Evolutionary conservation across 1,139 yeast species (phyloP).

Genomic region (Kluyveromyces sp.): DNA sequence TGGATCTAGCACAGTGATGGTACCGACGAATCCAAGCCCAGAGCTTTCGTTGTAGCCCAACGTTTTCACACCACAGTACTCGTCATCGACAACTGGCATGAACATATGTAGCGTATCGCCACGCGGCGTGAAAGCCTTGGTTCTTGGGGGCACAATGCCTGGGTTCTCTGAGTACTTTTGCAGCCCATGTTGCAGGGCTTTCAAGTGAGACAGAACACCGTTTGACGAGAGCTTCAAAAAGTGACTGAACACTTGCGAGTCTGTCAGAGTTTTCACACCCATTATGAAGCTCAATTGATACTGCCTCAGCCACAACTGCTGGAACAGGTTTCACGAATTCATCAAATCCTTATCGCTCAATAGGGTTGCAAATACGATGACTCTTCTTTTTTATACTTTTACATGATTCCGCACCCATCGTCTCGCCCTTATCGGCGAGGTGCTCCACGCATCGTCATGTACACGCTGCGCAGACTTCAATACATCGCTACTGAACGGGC

Average conservation of each 20-base stretch:
- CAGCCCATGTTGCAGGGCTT: slow-evolving; percentile 14
- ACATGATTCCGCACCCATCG: too few species aligned
- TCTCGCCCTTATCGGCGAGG: too few species aligned
- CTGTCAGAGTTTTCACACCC: slow-evolving; percentile 5
- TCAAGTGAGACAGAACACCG: slow-evolving; percentile 10
- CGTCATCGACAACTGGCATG: slow-evolving; percentile 44
- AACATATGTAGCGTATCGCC: slow-evolving; percentile 43
- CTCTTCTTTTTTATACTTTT: background rate
- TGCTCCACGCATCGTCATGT: too few species aligned
- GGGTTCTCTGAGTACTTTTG: slow-evolving; percentile 17
- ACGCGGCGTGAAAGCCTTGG: slow-evolving; percentile 11
- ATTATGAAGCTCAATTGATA: background rate
- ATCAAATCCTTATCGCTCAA: background rate
- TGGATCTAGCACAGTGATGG: slow-evolving; percentile 44
- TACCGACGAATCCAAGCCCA: slow-evolving; percentile 45
- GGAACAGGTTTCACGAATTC: background rate
- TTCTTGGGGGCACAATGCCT: slow-evolving; percentile 14
- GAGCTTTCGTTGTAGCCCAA: slow-evolving; percentile 49
- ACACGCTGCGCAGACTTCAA: too few species aligned
- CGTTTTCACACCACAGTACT: slow-evolving; percentile 36
- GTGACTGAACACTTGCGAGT: slow-evolving; percentile 15
- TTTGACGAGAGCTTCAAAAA: slow-evolving; percentile 13
- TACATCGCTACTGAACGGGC: too few species aligned
- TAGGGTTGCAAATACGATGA: background rate
- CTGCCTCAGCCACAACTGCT: background rate